phyloP scores from a whole-genome alignment of 2,329 filamentous ascomycete genomes.

The Trichoderma aggressivum region DNA sequence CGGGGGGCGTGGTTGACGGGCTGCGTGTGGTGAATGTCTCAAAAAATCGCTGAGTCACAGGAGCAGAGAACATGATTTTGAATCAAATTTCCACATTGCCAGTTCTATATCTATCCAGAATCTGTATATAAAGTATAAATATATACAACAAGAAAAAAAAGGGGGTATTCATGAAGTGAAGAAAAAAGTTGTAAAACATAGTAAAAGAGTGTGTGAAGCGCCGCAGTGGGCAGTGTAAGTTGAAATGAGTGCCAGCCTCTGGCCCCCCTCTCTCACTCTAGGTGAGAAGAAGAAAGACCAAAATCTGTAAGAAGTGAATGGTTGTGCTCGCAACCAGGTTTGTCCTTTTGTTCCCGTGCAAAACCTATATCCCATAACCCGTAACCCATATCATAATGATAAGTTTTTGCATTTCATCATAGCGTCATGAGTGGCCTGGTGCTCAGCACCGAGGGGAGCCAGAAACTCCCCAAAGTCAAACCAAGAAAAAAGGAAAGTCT shows the following conservation, averaged over 20 bases:
- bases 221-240: slow-evolving; percentile 18
- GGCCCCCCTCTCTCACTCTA: slow-evolving; percentile 20
- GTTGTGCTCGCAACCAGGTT: slow-evolving; percentile 17
- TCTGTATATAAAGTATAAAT: slow-evolving; percentile 19
- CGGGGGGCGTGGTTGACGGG: not conserved
- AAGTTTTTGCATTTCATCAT: slow-evolving; percentile 27
- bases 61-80: not conserved
- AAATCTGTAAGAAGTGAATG: slow-evolving; percentile 26
- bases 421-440: slow-evolving; percentile 23
- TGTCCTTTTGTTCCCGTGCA: slow-evolving; percentile 19
- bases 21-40: too few relatives aligned
- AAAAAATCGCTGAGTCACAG: not conserved
- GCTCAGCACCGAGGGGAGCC: slow-evolving; percentile 25
- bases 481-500: not conserved
- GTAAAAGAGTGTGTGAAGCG: slow-evolving; percentile 28
- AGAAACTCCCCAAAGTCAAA: not conserved
- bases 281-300: slow-evolving; percentile 1
- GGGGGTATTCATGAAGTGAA: slow-evolving; percentile 21
- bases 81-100: not conserved
- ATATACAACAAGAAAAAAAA: slow-evolving; percentile 28
- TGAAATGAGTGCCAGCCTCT: slow-evolving; percentile 31
- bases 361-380: slow-evolving; percentile 5
- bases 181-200: slow-evolving; percentile 3
- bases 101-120: slow-evolving; percentile 13
- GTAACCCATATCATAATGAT: slow-evolving; percentile 15